A percentile compares a stretch with the other conserved stretches of the same genome.
phyloP scores from a whole-genome alignment of 2,329 filamentous ascomycete genomes.

The Eurotiales sp. region DNA sequence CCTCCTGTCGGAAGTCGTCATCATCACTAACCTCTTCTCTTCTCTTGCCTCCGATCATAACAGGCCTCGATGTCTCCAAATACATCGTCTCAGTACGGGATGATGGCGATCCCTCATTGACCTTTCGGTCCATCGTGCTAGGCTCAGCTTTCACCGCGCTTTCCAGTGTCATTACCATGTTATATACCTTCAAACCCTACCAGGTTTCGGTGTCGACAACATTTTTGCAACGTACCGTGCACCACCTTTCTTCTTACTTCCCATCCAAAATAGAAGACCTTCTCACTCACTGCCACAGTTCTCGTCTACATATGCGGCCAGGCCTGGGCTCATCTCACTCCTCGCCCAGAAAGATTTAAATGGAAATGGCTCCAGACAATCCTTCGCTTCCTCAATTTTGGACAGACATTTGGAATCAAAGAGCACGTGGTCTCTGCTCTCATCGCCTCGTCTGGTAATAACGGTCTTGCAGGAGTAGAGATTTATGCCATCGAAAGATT shows the following conservation, averaged over 20 bases:
- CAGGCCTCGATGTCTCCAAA: constrained; percentile 21
- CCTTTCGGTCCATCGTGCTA: constrained; percentile 20
- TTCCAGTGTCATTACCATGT: constrained; percentile 24
- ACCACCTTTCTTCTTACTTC: not conserved
- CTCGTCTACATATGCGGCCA: constrained; percentile 19
- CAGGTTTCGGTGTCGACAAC: constrained; percentile 18
- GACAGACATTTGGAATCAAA: constrained; percentile 20
- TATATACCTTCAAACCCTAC: constrained; percentile 21
- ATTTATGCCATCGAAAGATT: constrained; percentile 21
- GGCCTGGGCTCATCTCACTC: constrained; percentile 18
- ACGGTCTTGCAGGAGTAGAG: constrained; percentile 19
- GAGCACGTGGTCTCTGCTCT: constrained; percentile 19
- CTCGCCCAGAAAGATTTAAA: constrained; percentile 17
- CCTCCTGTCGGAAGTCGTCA: no score
- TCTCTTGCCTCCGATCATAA: no score
- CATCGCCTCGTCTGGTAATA: constrained; percentile 21
- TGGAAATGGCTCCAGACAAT: constrained; percentile 16
- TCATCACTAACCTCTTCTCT: no score
- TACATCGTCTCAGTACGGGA: constrained; percentile 20
- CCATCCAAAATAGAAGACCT: not conserved
- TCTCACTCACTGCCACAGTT: constrained; percentile 11
- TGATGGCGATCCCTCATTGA: constrained; percentile 20
- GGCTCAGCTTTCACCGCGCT: constrained; percentile 21
- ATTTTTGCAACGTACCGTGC: constrained; percentile 21
- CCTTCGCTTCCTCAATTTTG: constrained; percentile 21